Evolutionary conservation across 352 stramenopile genomes (phyloP), one percentile per base, ranked within the genome.

Genomic region (Globisporangium irregulare): DNA sequence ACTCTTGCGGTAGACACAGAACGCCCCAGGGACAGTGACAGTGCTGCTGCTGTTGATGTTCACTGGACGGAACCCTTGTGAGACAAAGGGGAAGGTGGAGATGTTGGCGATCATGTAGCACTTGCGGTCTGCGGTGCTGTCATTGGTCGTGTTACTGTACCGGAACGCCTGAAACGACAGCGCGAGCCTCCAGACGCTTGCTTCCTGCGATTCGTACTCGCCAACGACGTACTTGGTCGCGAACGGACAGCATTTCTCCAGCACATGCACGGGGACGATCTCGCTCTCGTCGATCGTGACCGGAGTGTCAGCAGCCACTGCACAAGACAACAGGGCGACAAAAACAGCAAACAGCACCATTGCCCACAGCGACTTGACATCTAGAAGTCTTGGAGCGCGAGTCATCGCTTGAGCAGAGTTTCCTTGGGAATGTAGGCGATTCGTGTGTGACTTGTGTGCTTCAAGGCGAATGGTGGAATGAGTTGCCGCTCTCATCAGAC

Each of bases 191-290:
- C 32, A 48, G 24, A 20, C 56, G 32, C 24, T 36, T 22, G 5
- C 27, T 62, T 62, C 58, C 3, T 43, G 27, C 15, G 58, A 10
- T 8, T 32, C n/a, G 59, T 73, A 73, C 9, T 55, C 46, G 20
- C 70, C 51, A 1, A 70, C 32, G 4, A 29, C 59, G 27, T 64
- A 73, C 36, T 59, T 64, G 3, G 65, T 64, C 18, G 25, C 27
- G 56, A 63, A 57, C 36, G 65, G 69, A 67, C 69, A 72, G 36
- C 65, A 72, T 25, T 65, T 66, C 50, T 75, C 69, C 29, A 74
- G 50, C 27, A 74, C 69, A 24, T 72, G 25, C 12, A 72, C 59
- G n/a, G 41, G 20, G 22, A n/a, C 34, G 20, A 64, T 29, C n/a
- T 36, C 36, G 34, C 25, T 38, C n/a, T 36, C n/a, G 20, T 36